Conservation (phyloP, 2,329 filamentous ascomycete genomes). For the Cladosporium austrohemisphaericum region DNA sequence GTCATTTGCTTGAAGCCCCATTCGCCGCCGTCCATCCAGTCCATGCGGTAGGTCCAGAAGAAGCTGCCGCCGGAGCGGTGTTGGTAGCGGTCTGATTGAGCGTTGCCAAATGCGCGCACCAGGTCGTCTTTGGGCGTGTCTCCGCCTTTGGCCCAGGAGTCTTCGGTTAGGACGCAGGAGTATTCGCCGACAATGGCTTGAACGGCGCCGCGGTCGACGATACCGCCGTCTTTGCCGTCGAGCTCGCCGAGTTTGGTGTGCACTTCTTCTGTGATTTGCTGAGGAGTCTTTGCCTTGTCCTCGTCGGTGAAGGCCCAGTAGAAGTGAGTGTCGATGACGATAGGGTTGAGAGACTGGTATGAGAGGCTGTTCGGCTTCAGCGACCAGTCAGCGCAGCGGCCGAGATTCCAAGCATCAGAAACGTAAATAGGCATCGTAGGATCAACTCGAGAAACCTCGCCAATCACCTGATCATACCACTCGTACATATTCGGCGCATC, state of each 20-base stretch:
- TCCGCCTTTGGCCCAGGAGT: constrained; percentile 44
- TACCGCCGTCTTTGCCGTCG: constrained; percentile 45
- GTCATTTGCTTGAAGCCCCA: constrained; percentile 57
- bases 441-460: constrained; percentile 47
- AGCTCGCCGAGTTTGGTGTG: constrained; percentile 43
- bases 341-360: constrained; percentile 35
- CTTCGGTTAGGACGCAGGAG: constrained; percentile 52
- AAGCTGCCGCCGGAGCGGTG: constrained; percentile 50
- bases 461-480: constrained; percentile 54
- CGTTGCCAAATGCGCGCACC: constrained; percentile 45
- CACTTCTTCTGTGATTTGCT: constrained; percentile 49
- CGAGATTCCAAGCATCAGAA: constrained; percentile 56
- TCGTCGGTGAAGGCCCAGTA: constrained; percentile 57
- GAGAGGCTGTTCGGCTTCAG: constrained; percentile 37
- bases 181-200: constrained; percentile 57
- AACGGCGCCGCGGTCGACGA: constrained; percentile 49
- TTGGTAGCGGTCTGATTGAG: constrained; percentile 48
- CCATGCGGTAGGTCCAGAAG: constrained; percentile 61
- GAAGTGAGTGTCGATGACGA: constrained; percentile 57
- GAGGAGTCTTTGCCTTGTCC: constrained; percentile 50
- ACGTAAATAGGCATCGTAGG: constrained; percentile 53
- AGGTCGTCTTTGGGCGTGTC: constrained; percentile 37
- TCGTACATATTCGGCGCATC: constrained; percentile 51
- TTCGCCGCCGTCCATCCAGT: constrained; percentile 60
- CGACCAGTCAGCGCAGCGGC: constrained; percentile 44